Evolutionary conservation across 2,329 filamentous ascomycete species (phyloP).

Genomic region (Fusarium camptoceras): DNA sequence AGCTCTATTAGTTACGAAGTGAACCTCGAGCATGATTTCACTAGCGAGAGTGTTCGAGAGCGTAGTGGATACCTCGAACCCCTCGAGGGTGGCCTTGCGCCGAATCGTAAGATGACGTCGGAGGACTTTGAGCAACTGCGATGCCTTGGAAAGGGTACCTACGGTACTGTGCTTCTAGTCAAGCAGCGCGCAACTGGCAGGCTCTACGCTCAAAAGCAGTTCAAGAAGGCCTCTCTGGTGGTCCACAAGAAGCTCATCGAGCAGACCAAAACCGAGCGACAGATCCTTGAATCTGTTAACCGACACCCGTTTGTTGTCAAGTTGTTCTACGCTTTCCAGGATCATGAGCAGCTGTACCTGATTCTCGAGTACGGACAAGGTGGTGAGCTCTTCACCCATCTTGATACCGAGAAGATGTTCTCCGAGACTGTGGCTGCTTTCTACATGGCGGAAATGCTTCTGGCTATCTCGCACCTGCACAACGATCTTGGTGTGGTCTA

Average conservation of each 20-base stretch:
- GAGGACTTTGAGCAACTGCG: slow-evolving; percentile 90
- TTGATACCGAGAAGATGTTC: slow-evolving; percentile 95
- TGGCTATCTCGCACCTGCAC: slow-evolving; percentile 93
- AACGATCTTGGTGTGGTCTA: slow-evolving; percentile 94
- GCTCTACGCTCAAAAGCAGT: slow-evolving; percentile 97
- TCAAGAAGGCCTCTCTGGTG: slow-evolving; percentile 94
- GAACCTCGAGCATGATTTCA: slow-evolving; percentile 84
- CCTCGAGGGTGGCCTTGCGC: slow-evolving; percentile 66
- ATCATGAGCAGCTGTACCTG: slow-evolving; percentile 95
- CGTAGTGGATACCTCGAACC: slow-evolving; percentile 58
- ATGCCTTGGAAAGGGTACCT: slow-evolving; percentile 95
- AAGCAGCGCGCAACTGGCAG: slow-evolving; percentile 89
- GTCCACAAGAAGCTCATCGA: slow-evolving; percentile 96
- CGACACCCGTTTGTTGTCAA: slow-evolving; percentile 98
- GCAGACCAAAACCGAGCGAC: slow-evolving; percentile 96
- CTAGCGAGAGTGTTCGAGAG: slow-evolving; percentile 71
- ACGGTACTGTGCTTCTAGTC: slow-evolving; percentile 93
- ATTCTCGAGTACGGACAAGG: slow-evolving; percentile 98
- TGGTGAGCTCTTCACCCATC: slow-evolving; percentile 95
- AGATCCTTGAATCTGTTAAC: slow-evolving; percentile 95
- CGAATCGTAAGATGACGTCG: slow-evolving; percentile 85
- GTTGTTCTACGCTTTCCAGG: slow-evolving; percentile 97
- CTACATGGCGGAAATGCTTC: slow-evolving; percentile 98
- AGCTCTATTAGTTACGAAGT: slow-evolving; percentile 84
- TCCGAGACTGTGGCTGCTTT: slow-evolving; percentile 89